phyloP scores from a whole-genome alignment of 2,329 filamentous ascomycete species.

The Myriangium duriaei region DNA sequence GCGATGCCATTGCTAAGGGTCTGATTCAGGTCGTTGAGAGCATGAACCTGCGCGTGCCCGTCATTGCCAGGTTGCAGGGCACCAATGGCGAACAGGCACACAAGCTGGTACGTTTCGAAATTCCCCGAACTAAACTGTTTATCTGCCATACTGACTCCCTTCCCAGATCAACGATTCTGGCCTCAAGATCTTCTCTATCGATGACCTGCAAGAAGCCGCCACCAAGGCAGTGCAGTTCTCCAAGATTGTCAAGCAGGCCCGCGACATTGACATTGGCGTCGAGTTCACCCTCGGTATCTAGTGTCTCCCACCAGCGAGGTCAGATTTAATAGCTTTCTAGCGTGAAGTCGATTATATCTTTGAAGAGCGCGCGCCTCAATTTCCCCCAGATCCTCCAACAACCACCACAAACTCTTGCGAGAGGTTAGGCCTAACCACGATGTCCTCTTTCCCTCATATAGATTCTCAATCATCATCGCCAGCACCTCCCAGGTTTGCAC shows the following conservation, averaged over 20 bases:
- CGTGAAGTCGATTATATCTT: too few species aligned
- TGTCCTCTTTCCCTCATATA: too few species aligned
- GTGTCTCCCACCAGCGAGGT: too few species aligned
- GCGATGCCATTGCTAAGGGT: conserved; percentile 92
- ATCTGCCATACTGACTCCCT: conserved; percentile 3
- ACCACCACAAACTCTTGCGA: too few species aligned
- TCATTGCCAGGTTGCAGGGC: conserved; percentile 92
- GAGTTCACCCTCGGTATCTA: conserved; percentile 93
- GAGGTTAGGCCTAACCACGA: too few species aligned
- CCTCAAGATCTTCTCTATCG: conserved; percentile 99
- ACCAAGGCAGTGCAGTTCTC: conserved; percentile 98
- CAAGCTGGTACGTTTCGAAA: conserved; percentile 44
- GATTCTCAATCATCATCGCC: too few species aligned
- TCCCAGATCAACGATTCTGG: conserved; percentile 80
- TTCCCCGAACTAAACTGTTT: not conserved
- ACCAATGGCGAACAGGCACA: conserved; percentile 96
- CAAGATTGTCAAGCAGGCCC: conserved; percentile 97
- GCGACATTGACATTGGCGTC: conserved; percentile 93
- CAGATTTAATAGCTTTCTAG: too few species aligned
- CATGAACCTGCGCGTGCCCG: conserved; percentile 92
- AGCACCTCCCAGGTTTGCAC: too few species aligned
- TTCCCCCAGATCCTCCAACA: too few species aligned
- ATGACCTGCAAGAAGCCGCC: conserved; percentile 90
- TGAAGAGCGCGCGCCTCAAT: too few species aligned
- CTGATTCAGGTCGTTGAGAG: conserved; percentile 88